Percentiles rank a stretch among this genome's conserved stretches.
These are phyloP conservation scores for Penicillium dipodomyicola DNA, from an alignment of 495 filamentous ascomycete genomes.

Conservation along the genomic window DNA sequence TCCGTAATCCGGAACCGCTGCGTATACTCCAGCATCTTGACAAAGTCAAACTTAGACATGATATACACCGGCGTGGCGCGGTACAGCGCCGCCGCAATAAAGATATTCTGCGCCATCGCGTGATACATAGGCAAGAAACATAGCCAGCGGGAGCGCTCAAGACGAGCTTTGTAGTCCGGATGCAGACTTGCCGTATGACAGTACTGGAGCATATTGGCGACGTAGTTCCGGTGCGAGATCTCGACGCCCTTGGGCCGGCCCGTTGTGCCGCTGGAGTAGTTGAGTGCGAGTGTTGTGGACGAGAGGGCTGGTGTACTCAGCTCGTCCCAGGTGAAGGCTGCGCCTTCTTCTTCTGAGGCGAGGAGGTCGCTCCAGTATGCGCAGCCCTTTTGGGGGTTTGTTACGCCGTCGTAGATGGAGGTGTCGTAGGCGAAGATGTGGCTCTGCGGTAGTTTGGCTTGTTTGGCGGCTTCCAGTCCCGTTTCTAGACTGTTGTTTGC, in stretches of 20 bases:
- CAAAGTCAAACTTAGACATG: slow-evolving; percentile 72
- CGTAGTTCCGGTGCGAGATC: slow-evolving; percentile 70
- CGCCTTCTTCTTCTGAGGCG: slow-evolving; percentile 43
- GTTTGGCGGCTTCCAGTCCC: slow-evolving; percentile 43
- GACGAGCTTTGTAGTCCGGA: slow-evolving; percentile 44
- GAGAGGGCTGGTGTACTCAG: slow-evolving; percentile 38
- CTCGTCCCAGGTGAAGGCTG: slow-evolving; percentile 42
- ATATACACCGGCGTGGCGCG: slow-evolving; percentile 58
- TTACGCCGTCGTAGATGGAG: slow-evolving; percentile 40
- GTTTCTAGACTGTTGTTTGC: slow-evolving; percentile 46
- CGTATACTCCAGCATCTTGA: slow-evolving; percentile 64
- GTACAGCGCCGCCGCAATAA: slow-evolving; percentile 42
- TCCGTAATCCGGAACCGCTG: slow-evolving; percentile 67
- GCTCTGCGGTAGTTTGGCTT: slow-evolving; percentile 36
- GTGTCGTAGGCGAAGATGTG: slow-evolving; percentile 53
- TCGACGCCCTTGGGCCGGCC: slow-evolving; percentile 83
- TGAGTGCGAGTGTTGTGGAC: slow-evolving; percentile 54
- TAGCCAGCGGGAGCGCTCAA: slow-evolving; percentile 34
- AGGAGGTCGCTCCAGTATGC: slow-evolving; percentile 53
- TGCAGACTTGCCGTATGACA: slow-evolving; percentile 44
- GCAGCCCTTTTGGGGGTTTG: slow-evolving; percentile 36
- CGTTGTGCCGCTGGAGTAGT: slow-evolving; percentile 77
- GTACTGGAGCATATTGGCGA: slow-evolving; percentile 65
- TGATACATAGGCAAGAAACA: slow-evolving; percentile 78
- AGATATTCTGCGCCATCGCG: slow-evolving; percentile 53